A percentile compares a stretch with the other conserved stretches of the same genome.
Conservation (phyloP, 371 early-diverging fungal genomes). For the Dichotomocladium elegans region DNA sequence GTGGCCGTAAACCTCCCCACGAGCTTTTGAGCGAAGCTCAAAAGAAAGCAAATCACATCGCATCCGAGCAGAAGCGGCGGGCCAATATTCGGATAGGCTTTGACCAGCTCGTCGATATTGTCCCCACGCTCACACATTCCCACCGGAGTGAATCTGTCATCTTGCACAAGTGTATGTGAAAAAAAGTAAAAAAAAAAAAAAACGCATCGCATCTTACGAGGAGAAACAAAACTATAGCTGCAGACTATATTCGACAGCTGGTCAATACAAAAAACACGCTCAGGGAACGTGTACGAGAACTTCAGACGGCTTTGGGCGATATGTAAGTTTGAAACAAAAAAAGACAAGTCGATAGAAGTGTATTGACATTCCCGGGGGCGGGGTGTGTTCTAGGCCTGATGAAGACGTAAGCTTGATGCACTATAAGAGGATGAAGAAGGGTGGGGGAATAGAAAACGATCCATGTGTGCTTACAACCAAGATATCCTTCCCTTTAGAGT, state of each 20-base stretch:
- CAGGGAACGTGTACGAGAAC: slow-evolving; percentile 19
- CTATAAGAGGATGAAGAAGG: neutral
- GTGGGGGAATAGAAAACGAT: neutral
- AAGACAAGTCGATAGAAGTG: too few species aligned
- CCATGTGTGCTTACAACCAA: neutral
- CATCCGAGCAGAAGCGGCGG: slow-evolving; percentile 80
- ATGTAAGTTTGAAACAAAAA: too few species aligned
- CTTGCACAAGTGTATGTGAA: slow-evolving; percentile 41
- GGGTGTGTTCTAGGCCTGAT: slow-evolving; percentile 12
- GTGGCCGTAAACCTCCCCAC: slow-evolving; percentile 22
- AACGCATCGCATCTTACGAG: too few species aligned
- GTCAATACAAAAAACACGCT: slow-evolving; percentile 19
- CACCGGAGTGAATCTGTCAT: slow-evolving; percentile 50
- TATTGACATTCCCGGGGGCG: too few species aligned
- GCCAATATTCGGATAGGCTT: slow-evolving; percentile 75
- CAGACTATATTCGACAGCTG: slow-evolving; percentile 24
- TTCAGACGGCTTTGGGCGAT: slow-evolving; percentile 16
- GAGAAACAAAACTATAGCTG: slow-evolving; percentile 16
- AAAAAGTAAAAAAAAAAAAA: too few species aligned
- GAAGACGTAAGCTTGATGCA: slow-evolving; percentile 17
- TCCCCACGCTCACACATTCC: slow-evolving; percentile 59
- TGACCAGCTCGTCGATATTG: slow-evolving; percentile 68
- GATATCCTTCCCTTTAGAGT: slow-evolving; percentile 7
- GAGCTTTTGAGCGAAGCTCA: slow-evolving; percentile 79
- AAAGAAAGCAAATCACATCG: slow-evolving; percentile 88